These are phyloP conservation scores for Erodium moschatum DNA, from an alignment of 441 rosid species.

Conservation along the genomic window DNA sequence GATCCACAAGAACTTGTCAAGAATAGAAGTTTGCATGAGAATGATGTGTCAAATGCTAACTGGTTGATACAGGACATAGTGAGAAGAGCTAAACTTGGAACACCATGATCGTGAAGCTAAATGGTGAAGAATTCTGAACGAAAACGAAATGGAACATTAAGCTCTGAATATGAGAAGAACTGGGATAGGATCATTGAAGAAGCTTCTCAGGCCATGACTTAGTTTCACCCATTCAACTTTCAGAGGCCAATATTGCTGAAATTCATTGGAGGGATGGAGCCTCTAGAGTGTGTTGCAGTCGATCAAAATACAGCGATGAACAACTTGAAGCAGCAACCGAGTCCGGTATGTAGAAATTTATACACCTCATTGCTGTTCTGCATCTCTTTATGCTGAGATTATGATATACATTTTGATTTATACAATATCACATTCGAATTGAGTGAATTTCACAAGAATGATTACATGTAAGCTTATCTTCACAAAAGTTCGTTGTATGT, in stretches of 20 bases:
- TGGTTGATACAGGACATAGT: conserved; percentile 29
- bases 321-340: background rate
- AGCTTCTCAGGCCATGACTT: background rate
- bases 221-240: too few relatives aligned
- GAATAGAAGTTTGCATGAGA: conserved; percentile 37
- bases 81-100: conserved; percentile 18
- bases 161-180: background rate
- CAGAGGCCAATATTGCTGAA: background rate
- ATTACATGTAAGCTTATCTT: background rate
- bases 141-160: background rate
- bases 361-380: background rate
- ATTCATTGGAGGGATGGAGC: background rate
- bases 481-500: too few relatives aligned
- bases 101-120: background rate
- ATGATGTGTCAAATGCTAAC: conserved; percentile 30
- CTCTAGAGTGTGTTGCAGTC: background rate
- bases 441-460: background rate
- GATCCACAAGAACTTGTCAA: conserved; percentile 57
- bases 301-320: background rate
- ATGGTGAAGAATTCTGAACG: background rate
- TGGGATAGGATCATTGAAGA: background rate
- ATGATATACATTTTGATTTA: background rate
- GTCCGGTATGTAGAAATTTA: background rate
- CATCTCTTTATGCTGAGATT: background rate
- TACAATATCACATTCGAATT: background rate